Conservation (phyloP, 208 protist species). For the Acanthamoeba sp. region DNA sequence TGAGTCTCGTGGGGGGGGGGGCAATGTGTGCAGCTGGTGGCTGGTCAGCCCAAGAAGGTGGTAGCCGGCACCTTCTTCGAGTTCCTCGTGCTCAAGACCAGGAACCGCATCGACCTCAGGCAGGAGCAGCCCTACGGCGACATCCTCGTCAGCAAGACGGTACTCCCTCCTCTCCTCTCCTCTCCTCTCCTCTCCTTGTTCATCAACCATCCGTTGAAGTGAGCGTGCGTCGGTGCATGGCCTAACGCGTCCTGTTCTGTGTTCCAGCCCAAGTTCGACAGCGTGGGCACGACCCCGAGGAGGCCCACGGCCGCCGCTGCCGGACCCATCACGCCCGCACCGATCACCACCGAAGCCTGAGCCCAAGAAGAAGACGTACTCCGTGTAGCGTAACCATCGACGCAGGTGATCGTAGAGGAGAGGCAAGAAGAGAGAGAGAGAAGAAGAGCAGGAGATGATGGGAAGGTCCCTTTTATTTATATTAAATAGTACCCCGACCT, state of each 20-base stretch:
- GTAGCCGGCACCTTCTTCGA: conserved; percentile 87
- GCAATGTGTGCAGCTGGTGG: conserved; percentile 36
- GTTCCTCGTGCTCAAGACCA: conserved; percentile 86
- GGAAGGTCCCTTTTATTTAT: background rate
- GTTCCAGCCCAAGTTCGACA: conserved; percentile 69
- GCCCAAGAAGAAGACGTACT: background rate
- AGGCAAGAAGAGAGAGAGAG: background rate
- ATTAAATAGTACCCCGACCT: background rate
- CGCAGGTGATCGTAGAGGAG: background rate
- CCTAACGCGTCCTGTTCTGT: too few relatives aligned
- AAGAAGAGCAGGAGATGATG: background rate
- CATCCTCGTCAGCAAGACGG: conserved; percentile 83
- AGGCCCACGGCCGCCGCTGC: conserved; percentile 6
- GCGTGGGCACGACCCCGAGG: conserved; percentile 51
- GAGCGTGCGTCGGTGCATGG: too few relatives aligned
- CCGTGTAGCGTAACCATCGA: conserved; percentile 1
- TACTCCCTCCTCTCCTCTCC: background rate
- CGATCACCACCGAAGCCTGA: background rate
- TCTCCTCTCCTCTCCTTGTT: background rate
- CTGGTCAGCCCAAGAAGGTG: conserved; percentile 62
- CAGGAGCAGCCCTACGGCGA: conserved; percentile 84
- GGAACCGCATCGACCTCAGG: conserved; percentile 80
- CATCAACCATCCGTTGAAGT: too few relatives aligned
- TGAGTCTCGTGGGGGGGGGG: too few relatives aligned
- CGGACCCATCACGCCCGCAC: background rate